Evolutionary conservation across 306 rosid genomes (phyloP).

Genomic region (Cyamopsis tetragonoloba): DNA sequence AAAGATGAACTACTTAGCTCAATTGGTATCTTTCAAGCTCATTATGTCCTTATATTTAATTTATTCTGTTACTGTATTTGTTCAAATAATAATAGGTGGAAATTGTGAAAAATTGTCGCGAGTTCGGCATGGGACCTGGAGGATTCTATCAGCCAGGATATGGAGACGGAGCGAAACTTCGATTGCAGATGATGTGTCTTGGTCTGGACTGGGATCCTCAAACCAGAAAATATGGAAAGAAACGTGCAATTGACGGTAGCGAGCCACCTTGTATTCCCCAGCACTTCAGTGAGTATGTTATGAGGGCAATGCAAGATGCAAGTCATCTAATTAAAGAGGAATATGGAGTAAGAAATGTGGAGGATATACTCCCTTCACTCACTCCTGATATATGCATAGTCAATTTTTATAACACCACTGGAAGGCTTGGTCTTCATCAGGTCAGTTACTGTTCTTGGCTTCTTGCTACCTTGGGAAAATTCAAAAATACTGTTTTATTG

Average conservation of each 20-base stretch:
- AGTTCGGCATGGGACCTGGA: conserved; percentile 59
- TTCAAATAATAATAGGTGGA: conserved; percentile 37
- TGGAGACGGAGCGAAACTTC: conserved; percentile 52
- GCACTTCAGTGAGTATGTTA: conserved; percentile 29
- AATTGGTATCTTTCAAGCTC: no score
- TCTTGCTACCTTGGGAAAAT: not conserved
- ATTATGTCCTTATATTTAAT: no score
- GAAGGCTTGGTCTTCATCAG: conserved; percentile 73
- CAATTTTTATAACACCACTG: conserved; percentile 55
- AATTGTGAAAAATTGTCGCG: conserved; percentile 39
- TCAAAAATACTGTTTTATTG: not conserved
- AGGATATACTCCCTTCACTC: conserved; percentile 50
- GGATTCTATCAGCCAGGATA: conserved; percentile 70
- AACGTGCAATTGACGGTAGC: conserved; percentile 30
- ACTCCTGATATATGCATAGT: conserved; percentile 64
- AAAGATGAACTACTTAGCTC: not conserved
- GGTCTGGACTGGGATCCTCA: conserved; percentile 73
- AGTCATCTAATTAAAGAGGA: conserved; percentile 35
- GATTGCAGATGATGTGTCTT: conserved; percentile 71
- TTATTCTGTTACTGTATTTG: not conserved
- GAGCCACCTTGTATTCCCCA: conserved; percentile 48
- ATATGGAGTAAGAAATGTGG: conserved; percentile 6
- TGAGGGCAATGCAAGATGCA: conserved; percentile 40
- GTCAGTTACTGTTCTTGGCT: conserved; percentile 27
- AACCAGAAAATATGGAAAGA: conserved; percentile 41